Evolutionary conservation across 306 rosid species (phyloP).

Genomic region (Casuarina equisetifolia): DNA sequence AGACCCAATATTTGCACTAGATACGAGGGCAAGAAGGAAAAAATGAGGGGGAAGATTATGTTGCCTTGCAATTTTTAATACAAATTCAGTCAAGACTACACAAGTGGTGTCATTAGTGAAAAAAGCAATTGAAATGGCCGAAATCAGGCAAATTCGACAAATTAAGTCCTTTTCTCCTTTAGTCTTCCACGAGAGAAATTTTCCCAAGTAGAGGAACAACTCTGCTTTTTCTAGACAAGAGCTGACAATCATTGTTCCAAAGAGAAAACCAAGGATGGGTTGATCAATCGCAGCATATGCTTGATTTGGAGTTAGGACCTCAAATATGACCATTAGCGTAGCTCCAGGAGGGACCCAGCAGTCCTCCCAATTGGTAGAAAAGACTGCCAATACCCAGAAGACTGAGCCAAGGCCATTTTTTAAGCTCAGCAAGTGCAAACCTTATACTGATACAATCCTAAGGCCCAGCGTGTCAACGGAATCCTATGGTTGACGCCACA

Average conservation of each 20-base stretch:
- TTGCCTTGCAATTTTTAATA: constrained; percentile 77
- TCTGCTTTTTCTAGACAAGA: constrained; percentile 89
- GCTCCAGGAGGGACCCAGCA: constrained; percentile 87
- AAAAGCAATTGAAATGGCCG: constrained; percentile 79
- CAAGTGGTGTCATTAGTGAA: constrained; percentile 91
- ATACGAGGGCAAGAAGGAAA: constrained; percentile 84
- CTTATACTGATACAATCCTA: neutral
- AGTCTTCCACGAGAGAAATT: constrained; percentile 78
- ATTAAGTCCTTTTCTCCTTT: constrained; percentile 81
- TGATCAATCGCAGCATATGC: constrained; percentile 80
- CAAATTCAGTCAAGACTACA: constrained; percentile 85
- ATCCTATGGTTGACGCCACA: neutral
- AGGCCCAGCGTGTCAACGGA: neutral
- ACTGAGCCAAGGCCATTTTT: constrained; percentile 66
- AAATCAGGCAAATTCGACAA: constrained; percentile 72
- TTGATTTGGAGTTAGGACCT: constrained; percentile 64
- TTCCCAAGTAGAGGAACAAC: constrained; percentile 83
- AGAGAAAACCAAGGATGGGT: constrained; percentile 84
- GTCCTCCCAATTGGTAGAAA: constrained; percentile 82
- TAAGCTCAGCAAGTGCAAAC: constrained; percentile 1
- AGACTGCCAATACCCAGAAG: constrained; percentile 88
- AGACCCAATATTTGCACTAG: constrained; percentile 91
- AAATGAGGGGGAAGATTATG: constrained; percentile 91
- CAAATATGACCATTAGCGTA: constrained; percentile 76
- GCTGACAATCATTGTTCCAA: constrained; percentile 95